Percentiles rank a stretch among this genome's conserved stretches.
These are phyloP conservation scores for Fusarium nanum DNA, from an alignment of 2,329 filamentous ascomycete species.

Conservation along the genomic window DNA sequence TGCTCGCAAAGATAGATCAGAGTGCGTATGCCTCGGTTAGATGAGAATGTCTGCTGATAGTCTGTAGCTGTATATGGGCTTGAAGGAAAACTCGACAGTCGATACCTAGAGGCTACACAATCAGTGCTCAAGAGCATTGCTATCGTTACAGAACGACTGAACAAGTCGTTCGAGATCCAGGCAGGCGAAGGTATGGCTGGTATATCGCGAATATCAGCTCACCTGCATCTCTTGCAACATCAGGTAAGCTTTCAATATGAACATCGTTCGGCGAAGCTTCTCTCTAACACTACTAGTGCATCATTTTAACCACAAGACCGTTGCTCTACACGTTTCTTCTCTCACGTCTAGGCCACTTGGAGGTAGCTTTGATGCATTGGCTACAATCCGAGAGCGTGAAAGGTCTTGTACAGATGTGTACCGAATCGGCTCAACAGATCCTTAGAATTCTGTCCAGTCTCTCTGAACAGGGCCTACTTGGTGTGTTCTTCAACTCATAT, in stretches of 20 bases:
- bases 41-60: background rate
- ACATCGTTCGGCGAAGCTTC: rapidly evolving
- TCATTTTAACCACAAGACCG: conserved; percentile 36
- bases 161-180: conserved; percentile 34
- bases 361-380: conserved; percentile 39
- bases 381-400: conserved; percentile 36
- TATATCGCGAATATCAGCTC: conserved; percentile 33
- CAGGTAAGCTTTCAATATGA: conserved; percentile 10
- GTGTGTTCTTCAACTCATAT: background rate
- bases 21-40: conserved; percentile 7
- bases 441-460: conserved; percentile 27
- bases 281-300: conserved; percentile 23
- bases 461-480: conserved; percentile 31
- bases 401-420: conserved; percentile 20
- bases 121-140: conserved; percentile 39
- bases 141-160: conserved; percentile 30
- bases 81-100: conserved; percentile 41
- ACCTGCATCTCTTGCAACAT: conserved; percentile 38
- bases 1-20: conserved; percentile 37
- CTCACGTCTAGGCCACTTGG: conserved; percentile 34
- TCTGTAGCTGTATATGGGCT: conserved; percentile 37
- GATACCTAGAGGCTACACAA: conserved; percentile 35
- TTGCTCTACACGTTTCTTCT: conserved; percentile 38
- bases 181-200: conserved; percentile 28
- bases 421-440: conserved; percentile 31